Base-by-base conservation (phyloP, 2,329 filamentous ascomycete genomes). In the Apiospora marii region DNA sequence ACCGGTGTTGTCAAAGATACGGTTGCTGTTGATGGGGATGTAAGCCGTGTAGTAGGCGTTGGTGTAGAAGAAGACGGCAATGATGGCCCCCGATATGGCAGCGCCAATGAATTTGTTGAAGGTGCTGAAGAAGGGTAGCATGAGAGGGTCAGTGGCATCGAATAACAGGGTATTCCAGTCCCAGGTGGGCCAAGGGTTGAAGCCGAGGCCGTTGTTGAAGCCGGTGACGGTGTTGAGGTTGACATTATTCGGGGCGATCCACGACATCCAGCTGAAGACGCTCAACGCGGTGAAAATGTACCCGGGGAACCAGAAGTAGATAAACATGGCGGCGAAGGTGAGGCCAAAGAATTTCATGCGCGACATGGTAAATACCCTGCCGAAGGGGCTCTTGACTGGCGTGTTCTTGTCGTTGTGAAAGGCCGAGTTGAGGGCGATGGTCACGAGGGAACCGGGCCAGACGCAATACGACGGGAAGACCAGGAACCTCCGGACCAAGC, bases 251-350 rank as follows among this genome's bases (percentile, higher is more conserved):
- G 73, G 84, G 0, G 84, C 80, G 70, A 89, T 89, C 87, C 87
- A 90, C 0, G 84, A 84, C 75, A 88, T 84, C 86, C 87, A 90
- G 75, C 82, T 85, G 77, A 90, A 89, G 72, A 81, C 79, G 2
- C 81, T 82, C 5, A 88, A 75, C 1, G 81, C 84, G n/a, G 80
- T 78, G 75, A 88, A 88, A 16, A 89, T 77, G 72, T 83, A 87
- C 73, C 85, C 83, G 0, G 87, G 87, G 58, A 89, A 80, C 85
- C 85, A 88, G 74, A 85, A 88, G 76, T 84, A 89, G 4, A 86
- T 71, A 69, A 88, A 88, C 83, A 88, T 88, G 73, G 79, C 82
- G 0, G 74, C 75, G 51, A 86, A 86, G 0, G 81, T 78, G 4
- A 84, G 73, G 37, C 82, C 69, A 77, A 88, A 88, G 75, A 88